Evolutionary conservation across 2,329 filamentous ascomycete genomes (phyloP), one percentile per base, ranked within the genome.

Genomic region (Penicillium sp.): DNA sequence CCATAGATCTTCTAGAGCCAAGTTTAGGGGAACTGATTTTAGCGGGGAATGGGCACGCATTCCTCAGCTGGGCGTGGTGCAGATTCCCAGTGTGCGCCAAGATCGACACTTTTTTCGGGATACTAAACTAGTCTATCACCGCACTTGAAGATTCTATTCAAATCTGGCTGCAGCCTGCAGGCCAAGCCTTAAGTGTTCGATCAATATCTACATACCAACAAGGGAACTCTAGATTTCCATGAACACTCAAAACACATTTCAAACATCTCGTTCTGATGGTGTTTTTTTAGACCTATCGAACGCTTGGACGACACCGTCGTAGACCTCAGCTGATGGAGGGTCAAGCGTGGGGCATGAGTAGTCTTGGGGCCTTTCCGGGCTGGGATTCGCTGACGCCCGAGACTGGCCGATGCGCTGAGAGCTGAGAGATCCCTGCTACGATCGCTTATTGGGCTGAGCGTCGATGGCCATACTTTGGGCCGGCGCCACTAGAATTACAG

Each of bases 371-470:
- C 54, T 61, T 69, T 72, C 61, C 53, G 58, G 52, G 46, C 57
- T 61, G 49, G 55, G 61, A 73, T 73, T 73, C 68, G 71, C 60
- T 56, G 61, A 54, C 43, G 44, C 62, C 56, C 65, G 61, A 63
- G 65, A 56, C 68, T 65, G 63, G 62, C 61, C 65, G 59, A 52
- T 57, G 59, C 60, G 52, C 61, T 59, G 46, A 40, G 48, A 62
- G 70, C 65, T 68, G 66, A 72, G 60, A 73, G 60, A 73, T 68
- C 65, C 71, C 68, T 68, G 71, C 57, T 74, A 56, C 57, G 70
- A 71, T 68, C 70, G 61, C 57, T 67, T 49, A 75, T 75, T 75
- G 72, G 72, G 68, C 69, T 65, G 65, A 64, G 59, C 62, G 66
- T 64, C 55, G 64, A 62, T 70, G 58, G 66, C 62, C 58, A 69